A percentile compares a stretch with the other conserved stretches of the same genome.
These are phyloP conservation scores for Amanita molliuscula DNA, from an alignment of 768 basidiomycete genomes.

Conservation along the genomic window DNA sequence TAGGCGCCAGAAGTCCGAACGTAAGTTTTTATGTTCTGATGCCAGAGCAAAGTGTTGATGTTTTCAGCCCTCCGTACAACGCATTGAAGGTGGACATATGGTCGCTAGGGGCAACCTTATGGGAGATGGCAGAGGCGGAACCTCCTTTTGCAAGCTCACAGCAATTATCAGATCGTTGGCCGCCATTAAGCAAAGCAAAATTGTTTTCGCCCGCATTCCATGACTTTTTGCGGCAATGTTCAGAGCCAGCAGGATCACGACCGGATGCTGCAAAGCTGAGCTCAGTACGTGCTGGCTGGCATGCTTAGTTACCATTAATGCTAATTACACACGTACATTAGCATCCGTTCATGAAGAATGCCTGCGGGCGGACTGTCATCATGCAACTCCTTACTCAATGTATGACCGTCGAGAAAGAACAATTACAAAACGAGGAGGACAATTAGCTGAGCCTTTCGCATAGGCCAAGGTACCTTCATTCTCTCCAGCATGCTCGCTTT, in stretches of 20 bases:
- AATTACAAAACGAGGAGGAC: constrained; percentile 14
- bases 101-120: constrained; percentile 76
- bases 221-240: constrained; percentile 61
- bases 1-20: constrained; percentile 67
- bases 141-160: constrained; percentile 62
- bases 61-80: constrained; percentile 55
- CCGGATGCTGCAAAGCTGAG: constrained; percentile 47
- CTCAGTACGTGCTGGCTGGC: constrained; percentile 32
- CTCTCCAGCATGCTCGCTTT: background rate
- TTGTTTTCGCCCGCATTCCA: constrained; percentile 60
- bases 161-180: constrained; percentile 54
- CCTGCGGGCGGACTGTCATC: constrained; percentile 60
- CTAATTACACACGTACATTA: constrained; percentile 14
- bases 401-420: constrained; percentile 49
- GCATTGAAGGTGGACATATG: constrained; percentile 69
- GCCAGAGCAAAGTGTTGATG: background rate
- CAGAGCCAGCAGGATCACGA: constrained; percentile 43
- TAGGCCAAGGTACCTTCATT: background rate
- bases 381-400: constrained; percentile 58
- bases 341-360: constrained; percentile 57
- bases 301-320: background rate
- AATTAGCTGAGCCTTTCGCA: background rate
- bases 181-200: constrained; percentile 46
- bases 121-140: constrained; percentile 70
- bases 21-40: constrained; percentile 26